Evolutionary conservation across 371 early-diverging fungal species (phyloP).

Genomic region (Zychaea mexicana): DNA sequence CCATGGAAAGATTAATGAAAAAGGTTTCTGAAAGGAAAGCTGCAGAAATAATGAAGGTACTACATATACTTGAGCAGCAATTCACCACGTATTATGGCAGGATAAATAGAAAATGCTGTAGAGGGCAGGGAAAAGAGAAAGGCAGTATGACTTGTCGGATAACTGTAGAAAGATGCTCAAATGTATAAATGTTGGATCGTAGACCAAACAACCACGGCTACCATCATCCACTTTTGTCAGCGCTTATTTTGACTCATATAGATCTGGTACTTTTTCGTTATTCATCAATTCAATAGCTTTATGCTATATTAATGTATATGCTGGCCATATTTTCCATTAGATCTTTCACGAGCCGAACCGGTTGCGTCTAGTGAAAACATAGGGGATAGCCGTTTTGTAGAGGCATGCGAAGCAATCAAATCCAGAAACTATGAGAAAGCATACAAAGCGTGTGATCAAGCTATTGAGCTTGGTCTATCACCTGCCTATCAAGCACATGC

Average conservation of each 20-base stretch:
- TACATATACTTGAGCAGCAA: background rate
- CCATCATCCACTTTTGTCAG: conserved; percentile 91
- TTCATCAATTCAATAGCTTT: background rate
- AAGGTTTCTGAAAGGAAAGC: conserved; percentile 78
- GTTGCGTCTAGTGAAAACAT: conserved; percentile 5
- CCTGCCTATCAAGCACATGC: conserved; percentile 64
- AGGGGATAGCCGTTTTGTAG: conserved; percentile 55
- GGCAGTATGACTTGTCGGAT: too few species aligned
- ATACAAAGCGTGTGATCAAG: conserved; percentile 66
- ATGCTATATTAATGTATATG: background rate
- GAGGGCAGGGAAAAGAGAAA: too few species aligned
- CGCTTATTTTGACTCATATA: conserved; percentile 91
- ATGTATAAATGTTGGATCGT: too few species aligned
- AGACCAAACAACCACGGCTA: conserved; percentile 65
- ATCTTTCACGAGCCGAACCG: conserved; percentile 32
- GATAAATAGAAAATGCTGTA: too few species aligned
- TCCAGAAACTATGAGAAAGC: conserved; percentile 72
- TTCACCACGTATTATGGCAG: too few species aligned
- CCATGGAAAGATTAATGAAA: conserved; percentile 91
- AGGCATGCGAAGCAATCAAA: conserved; percentile 48
- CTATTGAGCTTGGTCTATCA: conserved; percentile 62
- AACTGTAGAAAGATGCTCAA: too few species aligned
- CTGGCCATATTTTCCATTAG: conserved; percentile 21
- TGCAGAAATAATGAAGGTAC: conserved; percentile 68
- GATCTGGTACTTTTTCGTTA: conserved; percentile 40